Percentiles rank a stretch among this genome's conserved stretches.
phyloP scores from a whole-genome alignment of 2,329 filamentous ascomycete genomes.

The Hymenoscyphus fraxineus region DNA sequence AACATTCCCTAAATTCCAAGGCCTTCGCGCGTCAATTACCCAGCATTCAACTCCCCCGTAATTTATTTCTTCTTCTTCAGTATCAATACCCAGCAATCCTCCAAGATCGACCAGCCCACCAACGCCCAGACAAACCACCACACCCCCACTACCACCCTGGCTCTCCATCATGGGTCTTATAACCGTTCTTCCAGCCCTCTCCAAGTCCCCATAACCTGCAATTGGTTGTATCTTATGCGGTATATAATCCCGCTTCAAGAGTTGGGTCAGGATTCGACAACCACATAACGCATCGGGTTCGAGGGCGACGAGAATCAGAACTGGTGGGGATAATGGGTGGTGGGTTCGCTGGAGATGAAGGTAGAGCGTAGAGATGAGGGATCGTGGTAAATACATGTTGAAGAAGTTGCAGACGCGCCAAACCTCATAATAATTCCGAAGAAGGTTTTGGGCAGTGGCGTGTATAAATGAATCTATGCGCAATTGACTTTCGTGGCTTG shows the following conservation, averaged over 20 bases:
- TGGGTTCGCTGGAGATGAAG: constrained; percentile 79
- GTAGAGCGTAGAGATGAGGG: constrained; percentile 87
- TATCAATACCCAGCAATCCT: constrained; percentile 70
- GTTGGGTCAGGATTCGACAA: constrained; percentile 84
- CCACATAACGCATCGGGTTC: constrained; percentile 95
- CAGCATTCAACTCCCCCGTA: constrained; percentile 90
- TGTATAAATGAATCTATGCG: not conserved
- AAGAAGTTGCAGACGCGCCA: constrained; percentile 14
- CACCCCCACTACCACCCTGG: constrained; percentile 77
- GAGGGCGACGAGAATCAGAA: constrained; percentile 86
- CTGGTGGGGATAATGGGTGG: constrained; percentile 85
- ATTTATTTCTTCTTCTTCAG: constrained; percentile 59
- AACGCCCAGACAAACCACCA: constrained; percentile 89
- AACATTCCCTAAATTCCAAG: constrained; percentile 92
- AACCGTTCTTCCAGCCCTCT: constrained; percentile 72
- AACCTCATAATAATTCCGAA: constrained; percentile 11
- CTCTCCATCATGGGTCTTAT: constrained; percentile 83
- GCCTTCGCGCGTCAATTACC: constrained; percentile 86
- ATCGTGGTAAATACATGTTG: constrained; percentile 89
- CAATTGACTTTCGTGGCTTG: not conserved
- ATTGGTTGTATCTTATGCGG: constrained; percentile 96
- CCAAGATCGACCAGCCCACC: constrained; percentile 88
- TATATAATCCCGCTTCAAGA: constrained; percentile 97
- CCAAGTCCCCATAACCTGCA: constrained; percentile 84
- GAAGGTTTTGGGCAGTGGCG: not conserved